Evolutionary conservation across 139 green algal species (phyloP).

Genomic region (Desmodesmus armatus): DNA sequence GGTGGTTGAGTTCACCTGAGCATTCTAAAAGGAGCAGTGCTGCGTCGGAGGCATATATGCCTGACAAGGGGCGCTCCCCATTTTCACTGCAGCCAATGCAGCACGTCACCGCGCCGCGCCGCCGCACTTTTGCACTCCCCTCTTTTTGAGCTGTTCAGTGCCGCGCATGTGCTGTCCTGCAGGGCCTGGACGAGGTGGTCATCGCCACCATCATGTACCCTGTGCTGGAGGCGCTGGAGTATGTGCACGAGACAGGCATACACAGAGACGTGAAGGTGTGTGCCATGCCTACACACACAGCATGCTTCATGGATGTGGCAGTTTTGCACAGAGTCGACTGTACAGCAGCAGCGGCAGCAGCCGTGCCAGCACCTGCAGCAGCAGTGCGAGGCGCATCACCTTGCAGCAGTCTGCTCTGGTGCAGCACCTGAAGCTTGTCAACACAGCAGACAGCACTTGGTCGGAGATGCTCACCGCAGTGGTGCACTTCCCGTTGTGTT

Average conservation of each 20-base stretch:
- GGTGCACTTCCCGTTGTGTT: background rate
- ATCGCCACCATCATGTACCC: constrained; percentile 96
- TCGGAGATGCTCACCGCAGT: background rate
- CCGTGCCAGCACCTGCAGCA: background rate
- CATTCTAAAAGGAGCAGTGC: too few species aligned
- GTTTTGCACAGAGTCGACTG: background rate
- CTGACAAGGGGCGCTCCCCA: too few species aligned
- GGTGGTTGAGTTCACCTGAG: too few species aligned
- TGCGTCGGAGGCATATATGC: too few species aligned
- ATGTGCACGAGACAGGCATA: constrained; percentile 96
- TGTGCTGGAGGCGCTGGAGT: constrained; percentile 94
- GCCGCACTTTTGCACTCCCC: too few species aligned
- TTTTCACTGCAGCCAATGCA: too few species aligned
- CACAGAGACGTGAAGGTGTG: constrained; percentile 95
- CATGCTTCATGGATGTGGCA: background rate
- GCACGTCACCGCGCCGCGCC: too few species aligned
- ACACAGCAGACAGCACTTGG: too few species aligned
- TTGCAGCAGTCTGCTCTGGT: background rate
- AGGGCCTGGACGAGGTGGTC: constrained; percentile 89
- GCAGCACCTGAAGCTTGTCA: too few species aligned
- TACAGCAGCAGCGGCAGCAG: too few species aligned
- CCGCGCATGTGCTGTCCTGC: too few species aligned
- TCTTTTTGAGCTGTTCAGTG: too few species aligned
- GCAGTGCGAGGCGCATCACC: background rate
- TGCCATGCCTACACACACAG: background rate